Evolutionary conservation across 2,329 filamentous ascomycete species (phyloP), one percentile per base, ranked within the genome.

Genomic region (Plenodomus lindquistii): DNA sequence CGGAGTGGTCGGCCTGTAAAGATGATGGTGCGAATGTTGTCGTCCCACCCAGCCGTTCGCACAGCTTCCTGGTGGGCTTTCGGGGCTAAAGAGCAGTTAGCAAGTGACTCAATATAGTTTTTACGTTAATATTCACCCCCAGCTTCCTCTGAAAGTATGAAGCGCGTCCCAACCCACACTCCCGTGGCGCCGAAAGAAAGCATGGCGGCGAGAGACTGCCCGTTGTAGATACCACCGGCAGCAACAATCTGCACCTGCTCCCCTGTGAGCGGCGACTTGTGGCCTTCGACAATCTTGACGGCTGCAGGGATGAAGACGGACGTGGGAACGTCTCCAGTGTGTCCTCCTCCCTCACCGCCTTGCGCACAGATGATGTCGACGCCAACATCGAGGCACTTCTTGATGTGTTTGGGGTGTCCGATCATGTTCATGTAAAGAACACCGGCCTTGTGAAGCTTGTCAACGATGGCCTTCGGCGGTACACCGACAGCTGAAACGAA

Each of bases 391-490:
- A 99, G 82, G 76, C 91, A 95, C 83, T 97, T 99, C 77, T 91
- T 84, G 57, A 96, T 93, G 79, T 99, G 94, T 86, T 99, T 99
- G 70, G 94, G 93, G 82, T 99, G 94, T 61, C 94, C 94, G 73
- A 99, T 92, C 94, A 99, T 99, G 86, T 99, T 99, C 94, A 97
- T 97, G 83, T 95, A 96, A 61, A 96, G 82, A 62, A 99, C 84
- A 61, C 92, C 92, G 67, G 85, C 79, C 70, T 85, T 83, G 83
- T 99, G 94, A 39, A 99, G 85, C 71, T 84, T 88, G 60, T 97
- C 91, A 67, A 99, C 91, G 50, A 97, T 87, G 62, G 83, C 79
- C 77, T 89, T 90, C 60, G 94, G 91, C 37, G 94, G 92, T 20
- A 97, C 88, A 67, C 94, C 94, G 72, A 99, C 91, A 66, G 94